Conservation (phyloP, 805 yeast genomes). For the Tetrapisispora phaffii region DNA sequence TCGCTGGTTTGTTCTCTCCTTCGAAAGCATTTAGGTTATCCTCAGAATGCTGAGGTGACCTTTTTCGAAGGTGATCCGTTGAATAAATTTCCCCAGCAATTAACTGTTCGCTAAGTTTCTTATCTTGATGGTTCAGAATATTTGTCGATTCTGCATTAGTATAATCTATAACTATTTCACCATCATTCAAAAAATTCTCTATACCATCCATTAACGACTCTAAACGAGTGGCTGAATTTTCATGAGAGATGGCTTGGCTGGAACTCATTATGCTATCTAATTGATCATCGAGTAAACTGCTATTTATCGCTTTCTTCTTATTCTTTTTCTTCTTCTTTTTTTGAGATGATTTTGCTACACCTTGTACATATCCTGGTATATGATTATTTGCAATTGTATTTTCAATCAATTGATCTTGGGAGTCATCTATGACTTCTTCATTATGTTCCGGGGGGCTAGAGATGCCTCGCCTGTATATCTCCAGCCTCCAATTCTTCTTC, state of each 20-base stretch:
- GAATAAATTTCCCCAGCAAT: neutral
- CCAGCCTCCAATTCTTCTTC: conserved; percentile 16
- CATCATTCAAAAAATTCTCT: conserved; percentile 14
- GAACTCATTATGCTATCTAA: neutral
- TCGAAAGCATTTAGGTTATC: too few species aligned
- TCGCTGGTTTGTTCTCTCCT: too few species aligned
- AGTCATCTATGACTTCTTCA: neutral
- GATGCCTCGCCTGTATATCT: conserved; percentile 13
- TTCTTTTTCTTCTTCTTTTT: conserved; percentile 2
- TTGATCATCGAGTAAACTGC: conserved; percentile 1
- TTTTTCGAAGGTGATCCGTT: too few species aligned
- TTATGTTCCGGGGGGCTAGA: neutral
- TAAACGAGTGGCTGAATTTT: neutral
- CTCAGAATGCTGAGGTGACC: neutral
- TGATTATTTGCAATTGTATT: neutral
- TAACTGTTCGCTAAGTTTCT: neutral
- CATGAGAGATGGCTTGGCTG: neutral
- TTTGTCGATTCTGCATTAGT: neutral
- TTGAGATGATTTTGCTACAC: neutral
- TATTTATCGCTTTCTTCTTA: conserved; percentile 1
- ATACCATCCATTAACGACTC: conserved; percentile 19
- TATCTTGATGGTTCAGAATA: neutral
- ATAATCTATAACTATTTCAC: conserved; percentile 1
- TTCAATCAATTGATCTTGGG: neutral
- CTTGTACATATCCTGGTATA: neutral